These are phyloP conservation scores for Silene noctiflora DNA, from an alignment of 179 eudicot species.

Conservation along the genomic window DNA sequence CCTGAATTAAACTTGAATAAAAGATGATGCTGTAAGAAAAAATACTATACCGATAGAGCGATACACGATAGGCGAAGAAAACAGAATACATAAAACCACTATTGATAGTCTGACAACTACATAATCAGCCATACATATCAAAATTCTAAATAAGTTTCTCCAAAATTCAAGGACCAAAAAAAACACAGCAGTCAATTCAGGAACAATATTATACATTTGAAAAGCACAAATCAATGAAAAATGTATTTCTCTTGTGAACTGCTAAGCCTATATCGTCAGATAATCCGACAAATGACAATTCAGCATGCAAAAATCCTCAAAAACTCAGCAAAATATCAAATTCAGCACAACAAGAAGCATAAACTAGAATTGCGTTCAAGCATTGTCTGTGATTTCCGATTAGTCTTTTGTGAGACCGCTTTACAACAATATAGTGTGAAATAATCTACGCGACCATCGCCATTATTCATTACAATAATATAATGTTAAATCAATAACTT, in stretches of 20 bases:
- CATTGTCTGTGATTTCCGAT: too few relatives aligned
- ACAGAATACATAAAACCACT: neutral
- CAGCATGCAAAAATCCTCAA: neutral
- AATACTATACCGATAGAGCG: neutral
- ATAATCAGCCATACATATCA: neutral
- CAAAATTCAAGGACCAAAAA: neutral
- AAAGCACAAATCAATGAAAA: neutral
- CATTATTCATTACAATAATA: too few relatives aligned
- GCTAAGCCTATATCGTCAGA: neutral
- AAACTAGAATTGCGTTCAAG: neutral
- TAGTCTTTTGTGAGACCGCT: too few relatives aligned
- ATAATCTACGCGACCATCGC: too few relatives aligned
- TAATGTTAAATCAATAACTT: conserved; percentile 19
- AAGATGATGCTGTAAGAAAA: neutral
- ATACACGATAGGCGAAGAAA: too few relatives aligned
- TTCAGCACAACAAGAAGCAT: too few relatives aligned
- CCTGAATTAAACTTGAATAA: neutral
- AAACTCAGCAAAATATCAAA: too few relatives aligned
- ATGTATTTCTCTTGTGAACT: neutral
- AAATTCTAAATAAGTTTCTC: too few relatives aligned
- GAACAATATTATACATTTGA: neutral
- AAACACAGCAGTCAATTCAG: neutral
- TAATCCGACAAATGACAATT: neutral
- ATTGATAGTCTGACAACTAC: neutral
- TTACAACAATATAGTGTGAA: too few relatives aligned